A percentile compares a stretch with the other conserved stretches of the same genome.
Conservation (phyloP, 306 rosid species). For the Ormosia semicastrata region DNA sequence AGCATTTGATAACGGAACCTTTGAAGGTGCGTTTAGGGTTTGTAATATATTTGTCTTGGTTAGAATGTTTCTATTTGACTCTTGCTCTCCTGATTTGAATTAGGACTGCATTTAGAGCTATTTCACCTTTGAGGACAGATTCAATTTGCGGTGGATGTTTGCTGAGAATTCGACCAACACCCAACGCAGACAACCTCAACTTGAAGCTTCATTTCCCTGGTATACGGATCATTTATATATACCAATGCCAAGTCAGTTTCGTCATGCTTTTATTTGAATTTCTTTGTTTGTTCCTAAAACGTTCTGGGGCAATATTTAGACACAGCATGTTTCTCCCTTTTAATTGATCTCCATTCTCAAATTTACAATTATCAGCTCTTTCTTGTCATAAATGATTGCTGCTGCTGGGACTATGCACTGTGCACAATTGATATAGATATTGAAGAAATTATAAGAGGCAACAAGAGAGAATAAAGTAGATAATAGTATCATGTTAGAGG, state of each 20-base stretch:
- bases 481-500: not conserved
- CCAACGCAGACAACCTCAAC: not conserved
- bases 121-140: not conserved
- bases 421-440: not conserved
- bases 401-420: not conserved
- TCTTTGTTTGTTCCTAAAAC: not conserved
- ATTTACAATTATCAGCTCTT: not conserved
- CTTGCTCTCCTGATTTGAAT: not conserved
- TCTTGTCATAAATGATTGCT: not conserved
- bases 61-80: not conserved
- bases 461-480: not conserved
- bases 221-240: not conserved
- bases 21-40: constrained; percentile 4
- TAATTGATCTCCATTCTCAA: not conserved
- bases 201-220: not conserved
- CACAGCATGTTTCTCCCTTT: not conserved
- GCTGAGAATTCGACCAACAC: not conserved
- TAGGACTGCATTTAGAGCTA: not conserved
- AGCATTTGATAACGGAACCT: not conserved
- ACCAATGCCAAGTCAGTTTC: not conserved
- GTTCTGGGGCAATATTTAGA: not conserved
- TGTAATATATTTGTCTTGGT: not conserved
- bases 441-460: not conserved
- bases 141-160: not conserved
- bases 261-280: not conserved